Evolutionary conservation across 2,329 filamentous ascomycete species (phyloP), one percentile per base, ranked within the genome.

Genomic region (Botrytis sinoallii): DNA sequence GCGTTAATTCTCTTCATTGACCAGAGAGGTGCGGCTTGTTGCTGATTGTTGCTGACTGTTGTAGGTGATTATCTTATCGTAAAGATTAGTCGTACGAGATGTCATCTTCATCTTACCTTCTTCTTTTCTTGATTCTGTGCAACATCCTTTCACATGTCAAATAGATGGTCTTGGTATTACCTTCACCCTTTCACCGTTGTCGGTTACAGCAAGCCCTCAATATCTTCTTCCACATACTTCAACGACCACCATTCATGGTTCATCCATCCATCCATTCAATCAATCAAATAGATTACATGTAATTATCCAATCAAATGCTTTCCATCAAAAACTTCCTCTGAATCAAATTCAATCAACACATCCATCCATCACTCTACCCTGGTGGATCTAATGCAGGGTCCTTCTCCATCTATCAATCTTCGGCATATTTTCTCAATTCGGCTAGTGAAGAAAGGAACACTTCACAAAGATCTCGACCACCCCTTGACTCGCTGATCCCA

Each of bases 321-420:
- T 55, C n/a, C 1, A 55, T 55, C 52, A 18, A 55, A 55, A 55
- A 29, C n/a, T 55, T 55, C 52, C n/a, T 55, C n/a, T 55, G 14
- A 59, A 59, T 59, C 55, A 59, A 59, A 59, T 52, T 52, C 46
- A 52, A 52, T 52, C 48, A 59, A 59, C n/a, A 40, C 10, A n/a
- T 25, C 10, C 32, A 25, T 12, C 32, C 18, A 38, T n/a, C 59
- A 38, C 20, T 32, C 35, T 22, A n/a, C 25, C 60, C 25, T 63
- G 38, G 60, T 63, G 16, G 38, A n/a, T 42, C 60, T 40, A n/a
- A 63, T 63, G 60, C 60, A 63, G 60, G 60, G 60, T 63, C 60
- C 35, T 63, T 63, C 60, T 63, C 60, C 57, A 60, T n/a, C 60
- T 40, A 8, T 61, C 22, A 61, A 40, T 42, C 60, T n/a, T 63